Evolutionary conservation across 2,329 filamentous ascomycete genomes (phyloP).

Genomic region (Thielaviopsis cerberus): DNA sequence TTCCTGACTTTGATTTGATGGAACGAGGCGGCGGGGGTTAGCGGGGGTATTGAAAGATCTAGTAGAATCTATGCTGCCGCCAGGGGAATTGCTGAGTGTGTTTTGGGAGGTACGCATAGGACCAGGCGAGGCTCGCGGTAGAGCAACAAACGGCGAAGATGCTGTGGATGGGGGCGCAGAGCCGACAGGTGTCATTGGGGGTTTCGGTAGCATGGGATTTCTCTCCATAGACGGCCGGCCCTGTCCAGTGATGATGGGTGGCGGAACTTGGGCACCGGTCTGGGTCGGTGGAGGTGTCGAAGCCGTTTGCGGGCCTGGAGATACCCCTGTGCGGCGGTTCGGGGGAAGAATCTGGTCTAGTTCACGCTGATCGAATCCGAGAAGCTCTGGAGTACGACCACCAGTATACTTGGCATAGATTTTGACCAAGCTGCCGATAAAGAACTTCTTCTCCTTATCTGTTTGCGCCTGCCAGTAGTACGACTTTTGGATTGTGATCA

Average conservation of each 20-base stretch:
- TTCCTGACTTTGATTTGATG: conserved; percentile 38
- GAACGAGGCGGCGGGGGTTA: conserved; percentile 28
- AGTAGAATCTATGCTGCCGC: conserved; percentile 32
- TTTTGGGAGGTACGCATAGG: conserved; percentile 14
- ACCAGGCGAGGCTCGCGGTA: conserved; percentile 22
- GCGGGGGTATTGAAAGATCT: conserved; percentile 23
- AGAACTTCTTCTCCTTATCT: conserved; percentile 94
- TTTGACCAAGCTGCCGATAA: conserved; percentile 87
- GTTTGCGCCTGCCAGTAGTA: conserved; percentile 95
- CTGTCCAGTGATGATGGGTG: conserved; percentile 3
- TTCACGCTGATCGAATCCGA: conserved; percentile 68
- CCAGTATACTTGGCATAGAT: conserved; percentile 94
- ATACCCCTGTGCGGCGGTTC: conserved; percentile 18
- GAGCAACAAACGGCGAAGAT: conserved; percentile 19
- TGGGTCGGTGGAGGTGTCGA: conserved; percentile 15
- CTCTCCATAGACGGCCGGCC: conserved; percentile 11
- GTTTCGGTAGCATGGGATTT: conserved; percentile 4
- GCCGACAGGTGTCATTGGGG: conserved; percentile 11
- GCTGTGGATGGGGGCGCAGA: conserved; percentile 8
- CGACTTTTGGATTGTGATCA: conserved; percentile 75
- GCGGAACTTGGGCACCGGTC: conserved; percentile 2
- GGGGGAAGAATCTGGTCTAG: conserved; percentile 54
- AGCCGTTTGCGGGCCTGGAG: conserved; percentile 16
- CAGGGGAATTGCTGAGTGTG: conserved; percentile 25
- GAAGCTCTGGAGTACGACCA: conserved; percentile 58